Conservation (phyloP, 306 rosid species). For the Spatholobus suberectus region DNA sequence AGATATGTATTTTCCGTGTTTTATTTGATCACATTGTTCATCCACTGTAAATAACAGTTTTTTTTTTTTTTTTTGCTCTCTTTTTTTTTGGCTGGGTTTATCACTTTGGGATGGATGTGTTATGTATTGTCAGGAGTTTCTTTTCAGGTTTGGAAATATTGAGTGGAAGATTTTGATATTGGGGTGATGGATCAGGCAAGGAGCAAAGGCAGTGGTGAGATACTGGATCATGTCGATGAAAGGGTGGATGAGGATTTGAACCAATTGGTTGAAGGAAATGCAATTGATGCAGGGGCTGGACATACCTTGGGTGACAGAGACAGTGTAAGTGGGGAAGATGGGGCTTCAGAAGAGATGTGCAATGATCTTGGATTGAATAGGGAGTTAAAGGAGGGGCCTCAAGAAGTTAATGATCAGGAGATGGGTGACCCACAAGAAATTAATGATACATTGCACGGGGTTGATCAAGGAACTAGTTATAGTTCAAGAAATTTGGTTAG, state of each 20-base stretch:
- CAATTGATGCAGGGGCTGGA: slow-evolving; percentile 46
- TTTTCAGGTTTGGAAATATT: slow-evolving; percentile 37
- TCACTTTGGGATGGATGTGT: neutral
- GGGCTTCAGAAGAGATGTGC: slow-evolving; percentile 34
- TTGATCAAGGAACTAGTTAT: slow-evolving; percentile 53
- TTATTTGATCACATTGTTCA: slow-evolving; percentile 48
- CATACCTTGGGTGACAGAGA: slow-evolving; percentile 39
- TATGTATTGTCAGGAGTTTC: slow-evolving; percentile 7
- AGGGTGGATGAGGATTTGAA: slow-evolving; percentile 33
- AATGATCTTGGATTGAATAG: slow-evolving; percentile 45
- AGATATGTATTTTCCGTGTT: slow-evolving; percentile 33
- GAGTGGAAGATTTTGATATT: slow-evolving; percentile 34
- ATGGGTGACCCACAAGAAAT: slow-evolving; percentile 11
- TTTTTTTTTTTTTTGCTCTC: neutral
- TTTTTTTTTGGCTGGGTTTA: neutral
- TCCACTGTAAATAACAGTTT: neutral
- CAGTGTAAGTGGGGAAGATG: slow-evolving; percentile 35
- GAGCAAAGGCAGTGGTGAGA: slow-evolving; percentile 27
- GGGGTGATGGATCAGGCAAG: slow-evolving; percentile 44
- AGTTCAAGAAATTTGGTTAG: slow-evolving; percentile 43
- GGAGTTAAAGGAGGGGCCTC: slow-evolving; percentile 39
- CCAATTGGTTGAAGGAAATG: slow-evolving; percentile 35
- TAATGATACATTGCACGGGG: slow-evolving; percentile 35
- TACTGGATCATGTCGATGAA: slow-evolving; percentile 41
- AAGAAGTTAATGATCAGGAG: slow-evolving; percentile 20